Percentiles rank a stretch among this genome's conserved stretches.
Conservation (phyloP, 768 basidiomycete species). For the Gymnopilus dilepis region DNA sequence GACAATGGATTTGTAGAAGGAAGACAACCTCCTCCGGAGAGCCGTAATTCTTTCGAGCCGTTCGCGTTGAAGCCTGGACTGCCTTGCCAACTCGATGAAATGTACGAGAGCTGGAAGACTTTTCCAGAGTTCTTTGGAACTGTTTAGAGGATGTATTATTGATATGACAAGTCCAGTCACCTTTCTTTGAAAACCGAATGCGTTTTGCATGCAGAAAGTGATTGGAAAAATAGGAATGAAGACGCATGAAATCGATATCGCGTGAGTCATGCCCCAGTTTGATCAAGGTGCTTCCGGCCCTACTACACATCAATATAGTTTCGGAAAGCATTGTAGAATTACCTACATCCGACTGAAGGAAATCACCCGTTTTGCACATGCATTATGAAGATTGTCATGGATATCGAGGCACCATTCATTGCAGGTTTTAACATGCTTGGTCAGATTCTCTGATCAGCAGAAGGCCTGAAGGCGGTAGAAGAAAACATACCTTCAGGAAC, state of each 20-base stretch:
- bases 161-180: not conserved
- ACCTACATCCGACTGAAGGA: not conserved
- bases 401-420: constrained; percentile 4
- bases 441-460: not conserved
- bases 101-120: not conserved
- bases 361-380: not conserved
- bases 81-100: not conserved
- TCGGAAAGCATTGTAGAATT: not conserved
- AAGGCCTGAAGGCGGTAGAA: not conserved
- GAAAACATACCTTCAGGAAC: not conserved
- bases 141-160: not conserved
- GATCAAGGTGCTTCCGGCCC: not conserved
- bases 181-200: not conserved
- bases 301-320: not conserved
- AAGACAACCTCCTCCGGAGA: not conserved
- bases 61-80: not conserved
- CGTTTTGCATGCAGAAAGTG: not conserved
- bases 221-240: not conserved
- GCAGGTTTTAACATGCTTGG: not conserved
- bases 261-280: not conserved
- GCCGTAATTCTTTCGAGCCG: not conserved
- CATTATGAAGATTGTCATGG: not conserved
- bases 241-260: not conserved
- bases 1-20: not conserved
- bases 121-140: not conserved